Conservation (phyloP, 2,329 filamentous ascomycete species). For the Neonectria neomacrospora region DNA sequence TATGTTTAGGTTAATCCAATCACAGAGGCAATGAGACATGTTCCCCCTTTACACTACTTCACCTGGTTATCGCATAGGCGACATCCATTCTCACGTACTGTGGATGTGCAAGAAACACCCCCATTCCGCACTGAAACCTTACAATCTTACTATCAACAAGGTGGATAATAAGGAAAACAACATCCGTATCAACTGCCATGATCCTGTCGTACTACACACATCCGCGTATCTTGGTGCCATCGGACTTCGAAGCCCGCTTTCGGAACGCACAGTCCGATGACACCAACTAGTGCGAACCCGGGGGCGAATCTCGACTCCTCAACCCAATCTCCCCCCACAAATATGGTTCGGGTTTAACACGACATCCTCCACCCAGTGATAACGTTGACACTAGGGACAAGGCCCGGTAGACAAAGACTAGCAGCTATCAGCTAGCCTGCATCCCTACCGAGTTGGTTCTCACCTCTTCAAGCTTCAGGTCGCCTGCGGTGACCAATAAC, state of each 20-base stretch:
- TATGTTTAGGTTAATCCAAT: background rate
- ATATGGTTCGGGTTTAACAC: background rate
- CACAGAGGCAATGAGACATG: background rate
- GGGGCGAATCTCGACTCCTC: background rate
- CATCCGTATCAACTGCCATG: background rate
- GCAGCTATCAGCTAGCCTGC: background rate
- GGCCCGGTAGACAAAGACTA: background rate
- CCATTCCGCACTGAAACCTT: background rate
- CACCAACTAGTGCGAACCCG: background rate
- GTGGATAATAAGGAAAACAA: background rate
- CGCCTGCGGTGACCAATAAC: background rate
- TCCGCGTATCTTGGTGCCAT: background rate
- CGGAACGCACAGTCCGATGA: background rate
- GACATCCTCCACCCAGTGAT: constrained; percentile 4
- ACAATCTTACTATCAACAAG: background rate
- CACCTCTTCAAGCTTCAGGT: background rate
- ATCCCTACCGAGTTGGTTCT: constrained; percentile 1
- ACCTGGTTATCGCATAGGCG: too few species aligned
- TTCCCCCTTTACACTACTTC: too few species aligned
- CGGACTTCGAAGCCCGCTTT: background rate
- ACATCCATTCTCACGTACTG: too few species aligned
- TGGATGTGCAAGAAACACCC: too few species aligned
- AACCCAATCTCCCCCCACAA: constrained; percentile 1
- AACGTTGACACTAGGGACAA: background rate
- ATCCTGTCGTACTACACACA: background rate